Evolutionary conservation across 1,139 yeast species (phyloP).

Genomic region (Debaryomyces udenii): DNA sequence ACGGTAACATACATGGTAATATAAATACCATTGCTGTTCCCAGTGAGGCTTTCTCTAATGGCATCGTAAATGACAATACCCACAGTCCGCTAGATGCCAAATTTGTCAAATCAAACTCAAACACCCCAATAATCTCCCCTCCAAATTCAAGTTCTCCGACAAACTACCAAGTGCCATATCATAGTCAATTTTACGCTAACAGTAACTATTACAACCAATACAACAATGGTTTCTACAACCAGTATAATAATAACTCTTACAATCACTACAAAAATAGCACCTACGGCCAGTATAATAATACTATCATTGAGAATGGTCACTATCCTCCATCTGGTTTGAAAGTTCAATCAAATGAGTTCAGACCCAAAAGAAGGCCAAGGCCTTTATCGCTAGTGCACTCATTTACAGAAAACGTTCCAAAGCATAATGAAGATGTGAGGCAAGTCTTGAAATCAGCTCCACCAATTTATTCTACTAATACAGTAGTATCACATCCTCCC

Average conservation of each 20-base stretch:
- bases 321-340: constrained; percentile 8
- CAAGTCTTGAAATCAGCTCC: constrained; percentile 16
- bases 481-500: constrained; percentile 11
- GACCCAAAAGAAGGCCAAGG: constrained; percentile 47
- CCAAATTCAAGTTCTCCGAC: constrained; percentile 21
- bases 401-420: constrained; percentile 29
- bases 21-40: constrained; percentile 9
- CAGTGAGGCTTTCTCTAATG: neutral
- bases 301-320: neutral
- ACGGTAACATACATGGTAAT: neutral
- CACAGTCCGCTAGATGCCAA: constrained; percentile 15
- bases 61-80: neutral
- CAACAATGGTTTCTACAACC: too few species aligned
- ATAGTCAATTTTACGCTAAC: neutral
- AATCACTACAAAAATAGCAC: too few species aligned
- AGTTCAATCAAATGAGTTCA: constrained; percentile 33
- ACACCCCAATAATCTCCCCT: constrained; percentile 22
- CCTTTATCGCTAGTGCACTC: constrained; percentile 46
- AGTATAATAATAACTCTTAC: too few species aligned
- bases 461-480: constrained; percentile 5
- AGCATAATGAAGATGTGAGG: constrained; percentile 3
- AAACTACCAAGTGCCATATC: constrained; percentile 6
- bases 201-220: too few species aligned
- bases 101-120: constrained; percentile 4
- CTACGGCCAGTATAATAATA: neutral